Evolutionary conservation across 108 stramenopile genomes (phyloP), one percentile per base, ranked within the genome.

Genomic region (Stephanodiscus minutulus): DNA sequence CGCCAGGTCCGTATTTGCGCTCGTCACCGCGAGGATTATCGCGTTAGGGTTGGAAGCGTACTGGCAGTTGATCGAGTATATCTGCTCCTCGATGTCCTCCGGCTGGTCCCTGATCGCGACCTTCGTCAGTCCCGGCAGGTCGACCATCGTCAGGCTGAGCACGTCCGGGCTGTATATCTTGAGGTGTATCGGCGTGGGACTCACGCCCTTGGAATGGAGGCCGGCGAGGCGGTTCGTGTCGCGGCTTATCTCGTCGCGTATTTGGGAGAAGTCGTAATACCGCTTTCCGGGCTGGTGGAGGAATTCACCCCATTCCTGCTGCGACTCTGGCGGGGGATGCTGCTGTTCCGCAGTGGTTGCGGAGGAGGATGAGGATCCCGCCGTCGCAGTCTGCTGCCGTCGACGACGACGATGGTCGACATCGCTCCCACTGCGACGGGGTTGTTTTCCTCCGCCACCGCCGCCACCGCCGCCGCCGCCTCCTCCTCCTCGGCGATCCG

Each of bases 31-130:
- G 44, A 99, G 74, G 55, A 99, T 87, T 49, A 99, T 96, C 15
- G 97, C 95, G 74, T 97, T 96, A 49, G 98, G 97, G 77, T 98
- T 98, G 41, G 58, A 66, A 31, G 92, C 94, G 86, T 91, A 99
- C 54, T 89, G 76, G 66, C 95, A 36, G 70, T 95, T 92, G 93
- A 99, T 97, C 43, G 79, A 76, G 43, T 57, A 73, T 48, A 81
- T 81, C 79, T 96, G 97, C 44, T 92, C 92, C 76, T 96, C 97
- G 77, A 99, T 97, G 80, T 99, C 95, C 27, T 82, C 83, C 9
- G 98, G 98, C 77, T 99, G 99, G 77, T 97, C 99, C 18, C 97
- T 95, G 2, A 97, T 91, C 31, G 98, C 93, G 29, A 99, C 97
- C 83, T 97, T 89, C 56, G 93, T 89, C 53, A 94, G 81, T 41